Conservation (phyloP, 2,329 filamentous ascomycete genomes). For the Fusarium pininemorale region DNA sequence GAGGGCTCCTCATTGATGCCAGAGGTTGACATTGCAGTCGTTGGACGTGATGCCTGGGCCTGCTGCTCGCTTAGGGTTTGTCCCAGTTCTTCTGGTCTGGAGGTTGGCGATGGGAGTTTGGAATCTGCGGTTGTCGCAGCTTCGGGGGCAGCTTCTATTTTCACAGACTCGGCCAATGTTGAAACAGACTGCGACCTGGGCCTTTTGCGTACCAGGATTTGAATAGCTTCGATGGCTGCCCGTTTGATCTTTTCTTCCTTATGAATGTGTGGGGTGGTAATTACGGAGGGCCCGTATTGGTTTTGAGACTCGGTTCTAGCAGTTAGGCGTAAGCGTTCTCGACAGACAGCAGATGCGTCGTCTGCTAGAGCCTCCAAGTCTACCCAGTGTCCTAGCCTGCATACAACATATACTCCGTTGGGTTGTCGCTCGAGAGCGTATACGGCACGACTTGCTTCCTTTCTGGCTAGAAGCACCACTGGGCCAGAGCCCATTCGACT, state of each 20-base stretch:
- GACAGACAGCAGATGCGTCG: constrained; percentile 55
- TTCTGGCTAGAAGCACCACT: constrained; percentile 69
- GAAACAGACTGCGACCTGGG: constrained; percentile 56
- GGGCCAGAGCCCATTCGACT: constrained; percentile 63
- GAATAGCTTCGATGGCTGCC: constrained; percentile 70
- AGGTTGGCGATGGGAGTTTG: constrained; percentile 34
- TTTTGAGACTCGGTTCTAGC: constrained; percentile 25
- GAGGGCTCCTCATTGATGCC: constrained; percentile 5
- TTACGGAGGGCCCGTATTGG: constrained; percentile 31
- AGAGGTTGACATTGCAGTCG: neutral
- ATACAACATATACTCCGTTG: constrained; percentile 70
- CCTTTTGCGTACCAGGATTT: constrained; percentile 67
- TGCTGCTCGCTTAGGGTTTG: neutral
- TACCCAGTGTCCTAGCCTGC: constrained; percentile 74
- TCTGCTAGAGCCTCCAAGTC: constrained; percentile 63
- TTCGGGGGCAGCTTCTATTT: constrained; percentile 27
- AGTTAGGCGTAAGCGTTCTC: constrained; percentile 42
- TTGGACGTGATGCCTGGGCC: neutral
- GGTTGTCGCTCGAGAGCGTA: constrained; percentile 74
- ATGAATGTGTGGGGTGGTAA: constrained; percentile 58
- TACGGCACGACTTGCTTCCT: constrained; percentile 61
- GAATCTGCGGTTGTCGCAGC: constrained; percentile 12
- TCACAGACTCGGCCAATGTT: constrained; percentile 43
- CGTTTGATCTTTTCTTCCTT: constrained; percentile 64
- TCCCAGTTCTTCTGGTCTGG: constrained; percentile 28